Evolutionary conservation across 163 green algal genomes (phyloP), one percentile per base, ranked within the genome.

Genomic region (Trebouxia gelatinosa): DNA sequence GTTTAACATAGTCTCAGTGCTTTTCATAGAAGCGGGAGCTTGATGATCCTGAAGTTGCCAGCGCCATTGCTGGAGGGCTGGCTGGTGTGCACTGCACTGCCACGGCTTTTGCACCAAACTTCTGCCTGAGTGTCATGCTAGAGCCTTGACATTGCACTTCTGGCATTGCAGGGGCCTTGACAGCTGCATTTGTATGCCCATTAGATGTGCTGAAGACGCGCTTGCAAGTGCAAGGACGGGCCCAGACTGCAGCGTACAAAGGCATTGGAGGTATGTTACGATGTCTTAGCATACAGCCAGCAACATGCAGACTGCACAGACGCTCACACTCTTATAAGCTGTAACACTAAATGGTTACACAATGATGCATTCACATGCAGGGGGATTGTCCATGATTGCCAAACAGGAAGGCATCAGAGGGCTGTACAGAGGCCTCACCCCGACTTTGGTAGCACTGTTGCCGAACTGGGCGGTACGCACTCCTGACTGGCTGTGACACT

Each of bases 171-270:
- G 88, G 88, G 80, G 89, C 87, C 0, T 81, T 98, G 11, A 98
- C 95, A 6, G 94, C 95, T 6, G 93, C 89, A 2, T 95, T 98
- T 82, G 93, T 98, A 5, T 98, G 95, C 68, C 93, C 93, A 0
- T 91, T 97, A 80, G 93, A 97, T 77, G 90, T 97, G 3, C 83
- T 97, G 11, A 97, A 99, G 81, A 98, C 95, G 7, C 88, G 95
- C 0, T 84, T 99, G 75, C 94, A 98, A 85, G 89, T 98, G 76
- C 95, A 99, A 83, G 81, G 85, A 35, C 66, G 80, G 3, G 71
- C 51, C 5, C 31, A 67, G 28, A 29, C 78, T 35, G 67, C 78
- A 34, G 75, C 50, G 32, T 43, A 85, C 80, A 62, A 59, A 70
- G 66, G 80, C 67, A 72, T 84, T 32, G 51, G 64, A 70, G 79